Percentiles rank a stretch among this genome's conserved stretches.
These are phyloP conservation scores for Phyllosticta citrichinensis DNA, from an alignment of 2,329 filamentous ascomycete genomes.

Conservation along the genomic window DNA sequence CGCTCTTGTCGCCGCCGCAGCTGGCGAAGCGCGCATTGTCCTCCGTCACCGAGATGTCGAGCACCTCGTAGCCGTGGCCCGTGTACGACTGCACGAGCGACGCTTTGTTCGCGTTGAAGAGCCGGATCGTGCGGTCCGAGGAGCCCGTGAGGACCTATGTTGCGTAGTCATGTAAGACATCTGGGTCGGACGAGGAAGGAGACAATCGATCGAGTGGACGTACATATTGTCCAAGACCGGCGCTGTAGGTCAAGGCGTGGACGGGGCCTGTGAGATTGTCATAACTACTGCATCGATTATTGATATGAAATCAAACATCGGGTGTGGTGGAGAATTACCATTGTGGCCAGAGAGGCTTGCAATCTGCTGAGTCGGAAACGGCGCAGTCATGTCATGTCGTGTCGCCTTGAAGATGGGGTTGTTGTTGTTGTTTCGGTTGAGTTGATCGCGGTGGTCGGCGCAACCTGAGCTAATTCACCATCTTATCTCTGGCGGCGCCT, in stretches of 20 bases:
- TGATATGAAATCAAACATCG: too few species aligned
- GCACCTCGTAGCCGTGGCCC: constrained; percentile 85
- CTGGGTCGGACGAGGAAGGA: constrained; percentile 1
- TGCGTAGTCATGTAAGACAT: background rate
- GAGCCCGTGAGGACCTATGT: constrained; percentile 64
- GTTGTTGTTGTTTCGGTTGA: background rate
- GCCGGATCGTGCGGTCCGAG: constrained; percentile 71
- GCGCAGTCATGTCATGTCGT: constrained; percentile 23
- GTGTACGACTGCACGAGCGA: constrained; percentile 75
- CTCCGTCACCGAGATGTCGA: constrained; percentile 60
- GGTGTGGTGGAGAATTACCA: constrained; percentile 13
- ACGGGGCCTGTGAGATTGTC: constrained; percentile 28
- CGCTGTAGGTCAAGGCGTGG: constrained; percentile 41
- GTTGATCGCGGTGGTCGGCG: background rate
- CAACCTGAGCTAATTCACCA: background rate
- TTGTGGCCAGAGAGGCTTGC: constrained; percentile 33
- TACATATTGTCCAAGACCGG: constrained; percentile 38
- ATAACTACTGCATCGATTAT: constrained; percentile 2
- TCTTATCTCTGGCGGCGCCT: background rate
- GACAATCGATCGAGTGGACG: constrained; percentile 6
- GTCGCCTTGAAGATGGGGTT: background rate
- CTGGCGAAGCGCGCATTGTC: constrained; percentile 81
- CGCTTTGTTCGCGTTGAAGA: constrained; percentile 65
- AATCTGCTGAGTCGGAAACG: constrained; percentile 31
- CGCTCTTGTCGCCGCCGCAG: constrained; percentile 79